Percentiles rank a stretch among this genome's conserved stretches.
Conservation (phyloP, 1,284 basidiomycete species). For the Prillingera fragicola region DNA sequence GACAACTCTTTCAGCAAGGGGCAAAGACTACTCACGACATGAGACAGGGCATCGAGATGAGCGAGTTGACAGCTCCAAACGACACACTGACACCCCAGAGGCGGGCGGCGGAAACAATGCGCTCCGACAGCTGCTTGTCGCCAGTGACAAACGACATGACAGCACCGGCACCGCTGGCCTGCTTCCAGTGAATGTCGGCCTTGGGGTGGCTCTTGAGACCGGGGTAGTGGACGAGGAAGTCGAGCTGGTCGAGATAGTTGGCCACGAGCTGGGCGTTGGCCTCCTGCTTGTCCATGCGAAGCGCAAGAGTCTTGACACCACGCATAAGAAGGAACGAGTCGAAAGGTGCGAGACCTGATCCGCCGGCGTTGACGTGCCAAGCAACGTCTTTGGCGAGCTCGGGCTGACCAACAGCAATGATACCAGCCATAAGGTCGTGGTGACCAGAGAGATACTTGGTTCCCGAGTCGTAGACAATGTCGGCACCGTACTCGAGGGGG, state of each 20-base stretch:
- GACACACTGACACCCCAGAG: slow-evolving; percentile 98
- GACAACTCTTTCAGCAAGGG: background rate
- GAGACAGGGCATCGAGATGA: slow-evolving; percentile 99
- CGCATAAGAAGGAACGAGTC: slow-evolving; percentile 94
- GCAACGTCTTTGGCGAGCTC: slow-evolving; percentile 84
- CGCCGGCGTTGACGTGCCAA: slow-evolving; percentile 92
- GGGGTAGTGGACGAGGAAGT: slow-evolving; percentile 92
- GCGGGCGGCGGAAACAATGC: slow-evolving; percentile 84
- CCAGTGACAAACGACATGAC: slow-evolving; percentile 94
- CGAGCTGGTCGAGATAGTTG: slow-evolving; percentile 75
- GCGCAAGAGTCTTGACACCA: slow-evolving; percentile 92
- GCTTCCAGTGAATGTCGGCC: slow-evolving; percentile 78
- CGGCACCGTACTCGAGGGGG: slow-evolving; percentile 90
- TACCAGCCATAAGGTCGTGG: slow-evolving; percentile 98
- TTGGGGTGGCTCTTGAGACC: slow-evolving; percentile 79
- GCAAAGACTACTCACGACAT: slow-evolving; percentile 75
- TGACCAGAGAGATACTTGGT: slow-evolving; percentile 98
- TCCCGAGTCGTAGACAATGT: slow-evolving; percentile 95
- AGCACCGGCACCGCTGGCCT: slow-evolving; percentile 84
- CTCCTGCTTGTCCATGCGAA: slow-evolving; percentile 95
- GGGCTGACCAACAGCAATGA: slow-evolving; percentile 85
- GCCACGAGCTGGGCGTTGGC: slow-evolving; percentile 78
- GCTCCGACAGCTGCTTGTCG: slow-evolving; percentile 82
- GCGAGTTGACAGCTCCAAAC: slow-evolving; percentile 95
- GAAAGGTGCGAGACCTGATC: slow-evolving; percentile 93